These are phyloP conservation scores for Firmiana major DNA, from an alignment of 345 rosid species.

Conservation along the genomic window DNA sequence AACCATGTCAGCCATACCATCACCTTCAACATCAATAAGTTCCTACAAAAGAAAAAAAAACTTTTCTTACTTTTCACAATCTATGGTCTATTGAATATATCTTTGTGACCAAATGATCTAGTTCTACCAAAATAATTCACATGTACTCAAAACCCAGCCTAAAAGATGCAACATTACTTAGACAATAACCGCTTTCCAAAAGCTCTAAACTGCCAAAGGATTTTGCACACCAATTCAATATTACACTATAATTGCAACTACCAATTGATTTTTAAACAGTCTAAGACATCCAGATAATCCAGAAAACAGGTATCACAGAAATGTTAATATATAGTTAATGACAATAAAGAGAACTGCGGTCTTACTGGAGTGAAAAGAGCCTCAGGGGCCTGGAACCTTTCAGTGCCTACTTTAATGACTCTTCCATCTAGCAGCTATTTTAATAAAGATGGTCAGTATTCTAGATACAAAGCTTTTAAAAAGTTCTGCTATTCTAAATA, in stretches of 20 bases:
- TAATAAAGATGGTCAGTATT: neutral
- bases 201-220: neutral
- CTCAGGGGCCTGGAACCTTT: conserved; percentile 96
- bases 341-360: conserved; percentile 5
- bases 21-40: conserved; percentile 96
- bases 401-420: conserved; percentile 91
- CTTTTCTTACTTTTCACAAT: neutral
- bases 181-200: neutral
- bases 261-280: neutral
- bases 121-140: neutral
- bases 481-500: neutral
- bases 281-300: conserved; percentile 1
- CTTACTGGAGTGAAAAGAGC: conserved; percentile 95
- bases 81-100: neutral
- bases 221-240: conserved; percentile 5
- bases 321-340: neutral
- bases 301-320: neutral
- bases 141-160: neutral
- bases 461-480: neutral
- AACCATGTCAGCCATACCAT: conserved; percentile 99
- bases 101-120: neutral
- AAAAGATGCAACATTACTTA: neutral
- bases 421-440: conserved; percentile 94
- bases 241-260: neutral
- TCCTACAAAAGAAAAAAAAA: conserved; percentile 45